A percentile compares a stretch with the other conserved stretches of the same genome.
Conservation (phyloP, 306 rosid genomes). For the Lotus japonicus region DNA sequence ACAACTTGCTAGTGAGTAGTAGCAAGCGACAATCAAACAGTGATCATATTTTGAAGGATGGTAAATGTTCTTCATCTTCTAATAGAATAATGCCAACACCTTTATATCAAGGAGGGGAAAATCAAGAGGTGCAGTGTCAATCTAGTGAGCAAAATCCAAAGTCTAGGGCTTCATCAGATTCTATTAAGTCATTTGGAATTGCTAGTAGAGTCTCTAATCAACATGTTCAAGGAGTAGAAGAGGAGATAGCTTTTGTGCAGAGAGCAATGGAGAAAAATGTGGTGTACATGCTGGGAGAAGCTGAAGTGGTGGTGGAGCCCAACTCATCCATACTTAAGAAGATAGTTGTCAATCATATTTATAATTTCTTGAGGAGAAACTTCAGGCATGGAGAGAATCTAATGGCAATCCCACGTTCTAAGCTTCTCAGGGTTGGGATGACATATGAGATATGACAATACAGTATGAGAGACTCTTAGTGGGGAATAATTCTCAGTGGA, state of each 20-base stretch:
- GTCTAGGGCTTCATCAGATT: slow-evolving; percentile 10
- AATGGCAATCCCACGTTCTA: slow-evolving; percentile 33
- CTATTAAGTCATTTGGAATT: background rate
- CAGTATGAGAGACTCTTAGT: background rate
- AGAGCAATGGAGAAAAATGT: slow-evolving; percentile 40
- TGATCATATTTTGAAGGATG: background rate
- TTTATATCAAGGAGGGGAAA: background rate
- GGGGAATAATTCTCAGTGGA: no score
- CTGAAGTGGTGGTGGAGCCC: slow-evolving; percentile 40
- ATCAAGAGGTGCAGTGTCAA: background rate
- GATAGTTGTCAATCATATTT: slow-evolving; percentile 36
- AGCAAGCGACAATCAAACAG: background rate
- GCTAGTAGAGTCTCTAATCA: background rate
- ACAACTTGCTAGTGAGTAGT: background rate
- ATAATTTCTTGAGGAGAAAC: slow-evolving; percentile 46
- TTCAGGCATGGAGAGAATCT: slow-evolving; percentile 42
- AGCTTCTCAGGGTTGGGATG: slow-evolving; percentile 42
- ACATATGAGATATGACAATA: slow-evolving; percentile 13
- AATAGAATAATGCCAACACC: background rate
- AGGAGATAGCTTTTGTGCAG: slow-evolving; percentile 43
- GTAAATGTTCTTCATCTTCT: background rate
- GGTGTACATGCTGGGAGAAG: slow-evolving; percentile 52
- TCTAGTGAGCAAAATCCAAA: background rate
- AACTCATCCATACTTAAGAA: slow-evolving; percentile 43
- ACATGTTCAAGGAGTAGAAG: slow-evolving; percentile 22